Base-by-base conservation (phyloP, 148 eudicot species). In the Chenopodium quinoa region DNA sequence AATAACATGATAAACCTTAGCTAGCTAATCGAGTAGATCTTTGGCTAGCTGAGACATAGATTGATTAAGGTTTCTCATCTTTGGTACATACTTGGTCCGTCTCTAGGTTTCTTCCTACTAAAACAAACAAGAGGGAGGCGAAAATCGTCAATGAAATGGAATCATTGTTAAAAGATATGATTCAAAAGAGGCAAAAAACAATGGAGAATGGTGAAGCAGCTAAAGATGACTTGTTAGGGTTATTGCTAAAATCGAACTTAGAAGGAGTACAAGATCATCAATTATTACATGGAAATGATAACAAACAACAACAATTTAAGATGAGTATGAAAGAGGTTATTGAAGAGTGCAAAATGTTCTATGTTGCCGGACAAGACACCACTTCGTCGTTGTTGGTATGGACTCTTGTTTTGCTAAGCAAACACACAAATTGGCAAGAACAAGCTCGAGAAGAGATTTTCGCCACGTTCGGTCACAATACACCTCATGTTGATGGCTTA, bases 321-420 rank as follows among this genome's bases (percentile, higher is more conserved):
- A 71, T 87, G 83, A 81, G 86, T 78, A 23, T 89, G 68, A 63
- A 81, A 69, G 89, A 89, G 25, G 85, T 89, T 62, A 79, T 89
- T 54, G 91, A 89, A 71, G 91, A 89, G 85, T 89, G 91, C 69
- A 89, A 89, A 47, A 75, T 81, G 20, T 89, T 89, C 46, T 89
- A 89, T 70, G 22, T 89, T 32, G 85, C 89, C 10, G 91, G 89
- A 31, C 89, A 87, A 79, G 91, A 89, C 29, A 85, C 91, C 2
- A 87, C 88, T 9, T 85, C 91, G 0, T 37, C 76, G 0, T 78
- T 87, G 78, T 73, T 89, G 9, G 88, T 83, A 22, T 89, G 91
- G 91, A 83, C 91, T 25, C 79, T 89, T 73, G 60, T 88, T 77
- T 46, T 88, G 48, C 65, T 88, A 78, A 86, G 91, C 75, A 86